phyloP scores from a whole-genome alignment of 352 stramenopile species.

The Paralagenidium karlingii region DNA sequence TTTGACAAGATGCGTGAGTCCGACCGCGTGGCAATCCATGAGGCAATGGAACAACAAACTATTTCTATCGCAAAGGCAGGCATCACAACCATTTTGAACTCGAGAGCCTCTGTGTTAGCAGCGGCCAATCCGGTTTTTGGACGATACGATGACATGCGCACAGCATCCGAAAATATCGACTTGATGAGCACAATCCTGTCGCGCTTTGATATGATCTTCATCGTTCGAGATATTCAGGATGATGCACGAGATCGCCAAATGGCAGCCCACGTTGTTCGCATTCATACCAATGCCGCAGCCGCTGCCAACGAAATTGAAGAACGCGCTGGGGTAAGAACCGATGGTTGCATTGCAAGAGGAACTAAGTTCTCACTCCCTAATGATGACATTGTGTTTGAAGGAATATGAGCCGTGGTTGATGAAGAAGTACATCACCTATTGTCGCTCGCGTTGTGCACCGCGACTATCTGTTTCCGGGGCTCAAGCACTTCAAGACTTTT shows the following conservation, averaged over 20 bases:
- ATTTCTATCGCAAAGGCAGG: constrained; percentile 98
- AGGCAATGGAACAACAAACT: constrained; percentile 99
- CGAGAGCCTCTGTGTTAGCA: constrained; percentile 81
- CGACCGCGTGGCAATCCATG: constrained; percentile 97
- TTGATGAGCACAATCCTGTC: constrained; percentile 98
- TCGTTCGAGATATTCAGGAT: constrained; percentile 97
- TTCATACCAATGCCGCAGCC: constrained; percentile 88
- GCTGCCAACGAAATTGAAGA: constrained; percentile 12
- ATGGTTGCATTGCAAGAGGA: too few relatives aligned
- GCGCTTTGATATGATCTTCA: constrained; percentile 99
- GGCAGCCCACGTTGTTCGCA: constrained; percentile 95
- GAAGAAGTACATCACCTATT: constrained; percentile 99
- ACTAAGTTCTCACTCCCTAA: background rate
- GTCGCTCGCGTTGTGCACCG: constrained; percentile 87
- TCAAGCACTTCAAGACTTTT: constrained; percentile 92
- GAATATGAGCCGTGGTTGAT: constrained; percentile 84
- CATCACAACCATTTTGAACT: constrained; percentile 98
- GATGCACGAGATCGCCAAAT: constrained; percentile 94
- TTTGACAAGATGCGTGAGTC: constrained; percentile 93
- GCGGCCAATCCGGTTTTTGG: constrained; percentile 98
- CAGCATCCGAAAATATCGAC: constrained; percentile 98
- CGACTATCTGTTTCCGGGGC: constrained; percentile 86
- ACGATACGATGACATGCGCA: constrained; percentile 97
- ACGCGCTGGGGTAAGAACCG: too few relatives aligned
- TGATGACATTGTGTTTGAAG: background rate